Evolutionary conservation across 306 rosid species (phyloP).

Genomic region (Urtica urens): DNA sequence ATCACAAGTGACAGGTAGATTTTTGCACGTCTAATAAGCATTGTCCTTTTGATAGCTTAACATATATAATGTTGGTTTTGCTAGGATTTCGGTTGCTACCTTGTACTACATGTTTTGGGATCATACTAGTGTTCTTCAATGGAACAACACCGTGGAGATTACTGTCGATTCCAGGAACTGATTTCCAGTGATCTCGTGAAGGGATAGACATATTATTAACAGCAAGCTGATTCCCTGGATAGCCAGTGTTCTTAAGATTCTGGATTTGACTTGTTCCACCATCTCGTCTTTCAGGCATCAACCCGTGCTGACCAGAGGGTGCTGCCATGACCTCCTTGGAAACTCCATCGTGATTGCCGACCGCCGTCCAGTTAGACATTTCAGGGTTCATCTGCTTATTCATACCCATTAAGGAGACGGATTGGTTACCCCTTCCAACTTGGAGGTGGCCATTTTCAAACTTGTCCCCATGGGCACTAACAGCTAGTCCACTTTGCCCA

Average conservation of each 20-base stretch:
- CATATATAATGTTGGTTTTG: constrained; percentile 2
- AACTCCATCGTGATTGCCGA: constrained; percentile 38
- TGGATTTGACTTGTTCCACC: constrained; percentile 45
- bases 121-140: constrained; percentile 38
- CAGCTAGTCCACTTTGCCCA: constrained; percentile 44
- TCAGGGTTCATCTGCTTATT: constrained; percentile 36
- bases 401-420: constrained; percentile 33
- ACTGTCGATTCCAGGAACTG: constrained; percentile 43
- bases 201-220: constrained; percentile 35
- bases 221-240: constrained; percentile 33
- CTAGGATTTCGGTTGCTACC: constrained; percentile 37
- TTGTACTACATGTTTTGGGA: constrained; percentile 42
- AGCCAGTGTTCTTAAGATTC: constrained; percentile 25
- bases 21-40: no score
- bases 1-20: no score
- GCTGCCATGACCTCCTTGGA: constrained; percentile 44
- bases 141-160: constrained; percentile 35
- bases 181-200: constrained; percentile 75
- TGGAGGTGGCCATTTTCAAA: constrained; percentile 41
- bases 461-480: constrained; percentile 41
- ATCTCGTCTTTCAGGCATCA: constrained; percentile 55
- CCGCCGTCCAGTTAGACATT: constrained; percentile 43
- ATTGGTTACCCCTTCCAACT: constrained; percentile 52
- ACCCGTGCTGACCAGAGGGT: constrained; percentile 48
- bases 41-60: background rate